Conservation (phyloP, 1,284 basidiomycete species). For the Sporisorium iseilematis-ciliati region DNA sequence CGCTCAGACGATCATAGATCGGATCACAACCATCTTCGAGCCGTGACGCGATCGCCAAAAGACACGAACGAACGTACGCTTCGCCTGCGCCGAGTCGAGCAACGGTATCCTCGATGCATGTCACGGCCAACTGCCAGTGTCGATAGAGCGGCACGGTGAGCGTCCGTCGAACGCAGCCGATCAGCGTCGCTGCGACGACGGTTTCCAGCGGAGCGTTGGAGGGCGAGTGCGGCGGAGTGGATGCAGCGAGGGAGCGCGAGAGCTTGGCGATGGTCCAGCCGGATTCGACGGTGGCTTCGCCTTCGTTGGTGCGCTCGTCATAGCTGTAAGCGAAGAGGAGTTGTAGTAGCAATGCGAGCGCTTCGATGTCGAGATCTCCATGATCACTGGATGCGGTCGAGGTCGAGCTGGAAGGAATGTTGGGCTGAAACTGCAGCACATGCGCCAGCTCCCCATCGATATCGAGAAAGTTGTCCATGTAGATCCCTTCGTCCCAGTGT, state of each 20-base stretch:
- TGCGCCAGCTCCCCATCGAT: constrained; percentile 36
- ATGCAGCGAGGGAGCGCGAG: constrained; percentile 30
- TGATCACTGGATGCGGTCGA: neutral
- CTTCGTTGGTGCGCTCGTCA: constrained; percentile 45
- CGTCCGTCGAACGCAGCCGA: constrained; percentile 27
- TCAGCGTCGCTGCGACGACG: constrained; percentile 13
- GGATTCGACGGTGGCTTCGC: constrained; percentile 49
- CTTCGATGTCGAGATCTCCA: constrained; percentile 15
- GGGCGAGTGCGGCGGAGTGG: neutral
- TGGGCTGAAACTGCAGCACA: constrained; percentile 16
- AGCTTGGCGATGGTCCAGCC: constrained; percentile 52
- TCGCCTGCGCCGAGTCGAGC: constrained; percentile 18
- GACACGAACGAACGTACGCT: constrained; percentile 13
- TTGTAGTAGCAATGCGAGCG: constrained; percentile 21
- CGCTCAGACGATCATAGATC: constrained; percentile 22
- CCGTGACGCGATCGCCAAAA: constrained; percentile 12
- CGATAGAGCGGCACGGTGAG: constrained; percentile 41
- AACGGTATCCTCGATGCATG: constrained; percentile 26
- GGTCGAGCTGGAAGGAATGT: neutral
- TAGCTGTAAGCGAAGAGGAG: constrained; percentile 45
- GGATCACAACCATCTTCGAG: constrained; percentile 25
- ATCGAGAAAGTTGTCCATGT: constrained; percentile 50
- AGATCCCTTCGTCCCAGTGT: constrained; percentile 48
- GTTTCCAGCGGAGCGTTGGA: neutral
- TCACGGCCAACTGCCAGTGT: constrained; percentile 34